Evolutionary conservation across 257 asterid species (phyloP).

Genomic region (Solanum gracilifrons): DNA sequence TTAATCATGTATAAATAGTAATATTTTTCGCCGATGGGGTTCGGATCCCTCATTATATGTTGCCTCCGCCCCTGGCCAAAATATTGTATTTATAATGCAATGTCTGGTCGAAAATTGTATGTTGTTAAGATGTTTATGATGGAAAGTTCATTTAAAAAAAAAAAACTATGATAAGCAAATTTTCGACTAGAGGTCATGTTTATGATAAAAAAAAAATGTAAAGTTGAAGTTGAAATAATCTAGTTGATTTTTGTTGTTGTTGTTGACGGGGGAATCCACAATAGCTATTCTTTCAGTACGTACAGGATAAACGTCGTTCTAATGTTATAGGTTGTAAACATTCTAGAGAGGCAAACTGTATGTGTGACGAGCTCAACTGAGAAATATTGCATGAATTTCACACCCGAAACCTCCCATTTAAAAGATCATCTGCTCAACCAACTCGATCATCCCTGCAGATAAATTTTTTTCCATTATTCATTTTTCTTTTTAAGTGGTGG

Average conservation of each 20-base stretch:
- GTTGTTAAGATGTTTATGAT: background rate
- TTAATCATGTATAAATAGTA: too few relatives aligned
- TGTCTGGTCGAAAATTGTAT: background rate
- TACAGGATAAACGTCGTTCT: accelerated
- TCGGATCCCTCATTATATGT: too few relatives aligned
- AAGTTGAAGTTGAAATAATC: background rate
- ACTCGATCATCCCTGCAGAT: accelerated
- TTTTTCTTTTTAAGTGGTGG: background rate
- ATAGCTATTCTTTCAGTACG: accelerated
- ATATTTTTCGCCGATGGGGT: too few relatives aligned
- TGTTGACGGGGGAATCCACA: accelerated
- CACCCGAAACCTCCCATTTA: background rate
- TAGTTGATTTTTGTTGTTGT: too few relatives aligned
- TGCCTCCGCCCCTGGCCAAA: too few relatives aligned
- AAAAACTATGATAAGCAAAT: too few relatives aligned
- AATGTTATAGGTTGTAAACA: background rate
- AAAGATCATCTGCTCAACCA: background rate
- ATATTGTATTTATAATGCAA: background rate
- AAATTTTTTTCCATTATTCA: background rate
- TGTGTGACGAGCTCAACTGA: accelerated
- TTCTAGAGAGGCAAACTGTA: background rate
- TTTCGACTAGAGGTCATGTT: background rate
- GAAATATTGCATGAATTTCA: background rate
- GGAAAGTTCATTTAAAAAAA: background rate
- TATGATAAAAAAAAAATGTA: background rate